Conservation (phyloP, 352 stramenopile genomes). For the Globisporangium okanoganense region DNA sequence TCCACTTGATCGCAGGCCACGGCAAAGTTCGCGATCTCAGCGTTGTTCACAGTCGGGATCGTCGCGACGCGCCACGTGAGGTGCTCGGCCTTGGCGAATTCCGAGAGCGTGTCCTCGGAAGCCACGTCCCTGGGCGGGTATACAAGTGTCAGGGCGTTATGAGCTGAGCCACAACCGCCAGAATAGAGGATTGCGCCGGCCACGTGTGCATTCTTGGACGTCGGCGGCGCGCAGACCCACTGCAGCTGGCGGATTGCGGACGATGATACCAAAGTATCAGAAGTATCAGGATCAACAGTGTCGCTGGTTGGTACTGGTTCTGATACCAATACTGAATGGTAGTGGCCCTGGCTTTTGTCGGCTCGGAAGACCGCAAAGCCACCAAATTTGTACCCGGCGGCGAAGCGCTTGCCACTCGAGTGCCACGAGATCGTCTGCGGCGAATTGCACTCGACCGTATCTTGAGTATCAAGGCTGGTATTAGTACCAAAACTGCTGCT, state of each 20-base stretch:
- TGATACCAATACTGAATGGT: slow-evolving; percentile 17
- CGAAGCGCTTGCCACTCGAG: slow-evolving; percentile 72
- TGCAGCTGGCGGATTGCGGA: slow-evolving; percentile 42
- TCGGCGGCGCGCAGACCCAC: slow-evolving; percentile 64
- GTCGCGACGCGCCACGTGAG: slow-evolving; percentile 46
- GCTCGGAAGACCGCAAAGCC: slow-evolving; percentile 52
- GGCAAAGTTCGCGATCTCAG: slow-evolving; percentile 47
- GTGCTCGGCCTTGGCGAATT: slow-evolving; percentile 55
- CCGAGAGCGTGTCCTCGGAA: slow-evolving; percentile 42
- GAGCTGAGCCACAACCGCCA: slow-evolving; percentile 25
- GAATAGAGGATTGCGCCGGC: slow-evolving; percentile 51
- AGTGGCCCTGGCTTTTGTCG: slow-evolving; percentile 54
- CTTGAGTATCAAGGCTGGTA: background rate
- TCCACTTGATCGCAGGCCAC: slow-evolving; percentile 55
- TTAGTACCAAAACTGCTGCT: background rate
- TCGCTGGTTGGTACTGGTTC: background rate
- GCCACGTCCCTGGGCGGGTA: slow-evolving; percentile 27
- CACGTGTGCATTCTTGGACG: slow-evolving; percentile 41
- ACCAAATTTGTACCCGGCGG: slow-evolving; percentile 57
- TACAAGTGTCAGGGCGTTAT: slow-evolving; percentile 35
- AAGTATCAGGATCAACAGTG: background rate
- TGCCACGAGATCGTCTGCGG: slow-evolving; percentile 72
- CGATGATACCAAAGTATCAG: background rate
- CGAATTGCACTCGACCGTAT: slow-evolving; percentile 27
- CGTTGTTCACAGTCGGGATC: slow-evolving; percentile 42